Base-by-base conservation (phyloP, 1,139 yeast species). In the Tardiomyces digboiensis region DNA sequence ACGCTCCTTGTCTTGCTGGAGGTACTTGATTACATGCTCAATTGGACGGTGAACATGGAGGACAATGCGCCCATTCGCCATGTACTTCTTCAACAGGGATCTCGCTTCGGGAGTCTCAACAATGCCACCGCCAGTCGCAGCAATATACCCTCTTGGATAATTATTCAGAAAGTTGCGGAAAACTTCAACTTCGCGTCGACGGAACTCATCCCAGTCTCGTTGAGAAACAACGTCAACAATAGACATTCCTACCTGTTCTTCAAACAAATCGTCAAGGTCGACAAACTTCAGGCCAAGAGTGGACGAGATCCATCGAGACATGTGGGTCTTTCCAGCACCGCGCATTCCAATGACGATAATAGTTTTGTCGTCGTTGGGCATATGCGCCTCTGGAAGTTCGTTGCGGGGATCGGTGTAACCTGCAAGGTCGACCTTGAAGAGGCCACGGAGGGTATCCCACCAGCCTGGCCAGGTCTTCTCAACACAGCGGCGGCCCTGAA, bases 391-490 rank as follows among this genome's bases (percentile, higher is more conserved):
- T 19, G 38, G 29, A 20, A 41, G 36, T 36, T 38, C 42, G 21
- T 44, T 45, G 21, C 39, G 14, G 8, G 33, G 33, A 16, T 45
- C 72, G 10, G 33, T 26, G 33, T 26, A 26, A 20, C 98, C 98
- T 54, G 78, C 82, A 40, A 91, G 64, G 14, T 64, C 61, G 33
- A 77, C 82, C 23, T 79, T 76, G 58, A 91, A 78, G 48, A 72
- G 67, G 46, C 83, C 76, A 58, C 80, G 87, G 51, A 91, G 71
- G 42, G 82, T 75, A 65, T 91, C 99, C 98, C 98, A 91, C 98
- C 98, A 91, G 39, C 97, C 97, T 18, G 99, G 99, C 99, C 99
- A 91, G 0, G 99, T 91, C 68, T 91, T 91, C 47, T 93, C 94
- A 2, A 96, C 93, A 61, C 97, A 87, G 26, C 84, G 75, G 66